phyloP scores from a whole-genome alignment of 2,329 filamentous ascomycete species.

The Talaromyces atroroseus region DNA sequence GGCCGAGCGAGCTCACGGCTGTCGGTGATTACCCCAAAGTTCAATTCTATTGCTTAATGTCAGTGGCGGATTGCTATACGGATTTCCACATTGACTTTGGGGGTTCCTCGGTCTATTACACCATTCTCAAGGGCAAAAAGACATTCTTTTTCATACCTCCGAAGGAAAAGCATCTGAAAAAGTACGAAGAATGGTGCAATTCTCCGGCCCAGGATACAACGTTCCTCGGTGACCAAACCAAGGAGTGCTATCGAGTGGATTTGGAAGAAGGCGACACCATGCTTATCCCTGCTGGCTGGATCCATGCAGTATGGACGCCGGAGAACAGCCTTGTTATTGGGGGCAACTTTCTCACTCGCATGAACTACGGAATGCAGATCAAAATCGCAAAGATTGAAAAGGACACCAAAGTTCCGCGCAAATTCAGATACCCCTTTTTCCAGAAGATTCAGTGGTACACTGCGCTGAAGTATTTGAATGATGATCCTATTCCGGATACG shows the following conservation, averaged over 20 bases:
- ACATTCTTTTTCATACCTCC: slow-evolving; percentile 68
- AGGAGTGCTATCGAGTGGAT: slow-evolving; percentile 63
- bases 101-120: slow-evolving; percentile 65
- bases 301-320: slow-evolving; percentile 66
- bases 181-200: slow-evolving; percentile 67
- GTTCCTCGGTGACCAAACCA: slow-evolving; percentile 59
- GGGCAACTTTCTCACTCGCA: slow-evolving; percentile 62
- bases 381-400: slow-evolving; percentile 62
- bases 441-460: slow-evolving; percentile 66
- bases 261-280: slow-evolving; percentile 63
- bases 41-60: slow-evolving; percentile 66
- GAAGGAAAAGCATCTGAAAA: slow-evolving; percentile 62
- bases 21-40: slow-evolving; percentile 57
- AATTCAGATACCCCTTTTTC: slow-evolving; percentile 64
- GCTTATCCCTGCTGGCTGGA: slow-evolving; percentile 67
- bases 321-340: slow-evolving; percentile 65
- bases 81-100: slow-evolving; percentile 70
- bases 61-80: slow-evolving; percentile 64
- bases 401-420: slow-evolving; percentile 59
- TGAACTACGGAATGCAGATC: slow-evolving; percentile 63
- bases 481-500: slow-evolving; percentile 56
- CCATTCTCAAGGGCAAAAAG: slow-evolving; percentile 63
- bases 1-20: slow-evolving; percentile 47
- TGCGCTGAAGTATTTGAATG: slow-evolving; percentile 57
- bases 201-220: slow-evolving; percentile 61